Evolutionary conservation across 2,329 filamentous ascomycete species (phyloP).

Genomic region (Arthrobotrys sphaeroides): DNA sequence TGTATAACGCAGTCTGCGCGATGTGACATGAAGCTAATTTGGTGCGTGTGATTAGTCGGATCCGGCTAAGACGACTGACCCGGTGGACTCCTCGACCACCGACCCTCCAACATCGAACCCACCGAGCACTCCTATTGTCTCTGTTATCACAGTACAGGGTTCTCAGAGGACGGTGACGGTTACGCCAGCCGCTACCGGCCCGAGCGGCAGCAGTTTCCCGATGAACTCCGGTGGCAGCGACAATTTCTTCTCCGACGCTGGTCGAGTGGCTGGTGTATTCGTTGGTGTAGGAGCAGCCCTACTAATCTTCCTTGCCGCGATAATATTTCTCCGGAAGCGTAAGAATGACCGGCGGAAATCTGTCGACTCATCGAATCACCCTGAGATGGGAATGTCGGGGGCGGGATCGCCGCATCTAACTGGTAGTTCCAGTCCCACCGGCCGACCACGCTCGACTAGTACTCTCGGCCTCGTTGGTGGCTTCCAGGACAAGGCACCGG

Average conservation of each 20-base stretch:
- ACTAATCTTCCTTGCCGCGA: constrained; percentile 2
- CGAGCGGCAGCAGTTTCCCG: constrained; percentile 20
- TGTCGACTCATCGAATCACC: constrained; percentile 36
- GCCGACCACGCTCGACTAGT: constrained; percentile 50
- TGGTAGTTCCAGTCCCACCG: constrained; percentile 41
- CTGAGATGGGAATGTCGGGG: constrained; percentile 53
- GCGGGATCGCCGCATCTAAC: constrained; percentile 34
- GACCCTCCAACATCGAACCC: not conserved
- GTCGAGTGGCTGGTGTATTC: constrained; percentile 43
- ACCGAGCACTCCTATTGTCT: constrained; percentile 19
- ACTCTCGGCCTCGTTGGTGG: constrained; percentile 48
- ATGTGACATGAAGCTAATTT: constrained; percentile 3
- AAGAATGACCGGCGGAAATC: constrained; percentile 44
- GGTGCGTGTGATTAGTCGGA: not conserved
- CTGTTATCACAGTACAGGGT: constrained; percentile 29
- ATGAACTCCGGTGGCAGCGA: constrained; percentile 7
- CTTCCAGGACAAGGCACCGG: constrained; percentile 31
- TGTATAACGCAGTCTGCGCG: constrained; percentile 18
- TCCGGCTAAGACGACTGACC: not conserved
- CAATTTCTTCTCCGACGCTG: constrained; percentile 39
- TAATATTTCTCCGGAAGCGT: constrained; percentile 43
- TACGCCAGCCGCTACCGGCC: constrained; percentile 20
- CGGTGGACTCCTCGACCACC: not conserved
- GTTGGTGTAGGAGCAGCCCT: constrained; percentile 16
- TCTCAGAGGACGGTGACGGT: constrained; percentile 31